Percentiles rank a stretch among this genome's conserved stretches.
These are phyloP conservation scores for Fonsecaea nubica DNA, from an alignment of 2,329 filamentous ascomycete species.

Conservation along the genomic window DNA sequence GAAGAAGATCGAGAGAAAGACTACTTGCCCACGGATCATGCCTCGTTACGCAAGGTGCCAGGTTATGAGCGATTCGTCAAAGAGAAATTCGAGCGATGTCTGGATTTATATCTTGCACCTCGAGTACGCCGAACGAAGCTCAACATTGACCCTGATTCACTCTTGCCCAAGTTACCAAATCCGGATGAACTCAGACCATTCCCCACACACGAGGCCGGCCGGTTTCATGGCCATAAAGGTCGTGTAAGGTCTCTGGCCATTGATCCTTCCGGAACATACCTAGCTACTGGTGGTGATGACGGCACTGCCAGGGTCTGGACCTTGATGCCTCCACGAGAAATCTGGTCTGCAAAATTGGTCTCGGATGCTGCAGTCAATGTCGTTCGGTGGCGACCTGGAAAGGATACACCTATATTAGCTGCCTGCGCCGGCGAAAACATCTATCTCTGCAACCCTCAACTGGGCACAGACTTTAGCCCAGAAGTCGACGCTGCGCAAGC, in stretches of 20 bases:
- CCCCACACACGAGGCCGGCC: slow-evolving; percentile 84
- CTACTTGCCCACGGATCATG: slow-evolving; percentile 81
- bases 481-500: slow-evolving; percentile 72
- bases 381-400: slow-evolving; percentile 86
- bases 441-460: slow-evolving; percentile 79
- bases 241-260: slow-evolving; percentile 83
- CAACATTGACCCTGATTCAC: slow-evolving; percentile 92
- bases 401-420: slow-evolving; percentile 79
- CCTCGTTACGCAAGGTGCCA: slow-evolving; percentile 86
- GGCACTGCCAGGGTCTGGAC: slow-evolving; percentile 92
- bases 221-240: slow-evolving; percentile 87
- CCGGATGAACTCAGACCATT: slow-evolving; percentile 95
- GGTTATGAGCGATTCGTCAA: slow-evolving; percentile 90
- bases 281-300: slow-evolving; percentile 93
- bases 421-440: slow-evolving; percentile 84
- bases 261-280: slow-evolving; percentile 81
- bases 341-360: slow-evolving; percentile 82
- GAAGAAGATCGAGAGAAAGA: slow-evolving; percentile 90
- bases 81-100: slow-evolving; percentile 92
- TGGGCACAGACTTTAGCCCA: slow-evolving; percentile 42
- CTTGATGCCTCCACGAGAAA: slow-evolving; percentile 80
- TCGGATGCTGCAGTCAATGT: slow-evolving; percentile 77
- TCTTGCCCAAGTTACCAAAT: slow-evolving; percentile 89
- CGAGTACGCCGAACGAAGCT: slow-evolving; percentile 90
- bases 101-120: slow-evolving; percentile 94